phyloP scores from a whole-genome alignment of 345 rosid species.

The Citrus cavaleriei region DNA sequence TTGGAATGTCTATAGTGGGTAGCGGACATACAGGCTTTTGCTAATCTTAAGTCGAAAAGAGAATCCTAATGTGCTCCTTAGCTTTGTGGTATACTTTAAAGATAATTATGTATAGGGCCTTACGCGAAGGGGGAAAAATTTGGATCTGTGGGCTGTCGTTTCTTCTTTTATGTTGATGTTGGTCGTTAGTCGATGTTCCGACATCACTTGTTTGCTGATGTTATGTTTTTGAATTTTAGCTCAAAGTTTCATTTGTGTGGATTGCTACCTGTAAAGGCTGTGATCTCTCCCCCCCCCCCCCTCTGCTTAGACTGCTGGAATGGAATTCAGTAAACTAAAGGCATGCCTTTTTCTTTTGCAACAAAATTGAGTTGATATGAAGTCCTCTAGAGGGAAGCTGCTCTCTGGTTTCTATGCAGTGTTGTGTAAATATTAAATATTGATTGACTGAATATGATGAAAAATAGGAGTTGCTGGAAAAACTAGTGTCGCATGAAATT shows the following conservation, averaged over 20 bases:
- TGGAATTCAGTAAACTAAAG: too few relatives aligned
- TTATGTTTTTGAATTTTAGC: conserved; percentile 7
- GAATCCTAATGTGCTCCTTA: conserved; percentile 8
- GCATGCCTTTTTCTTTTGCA: too few relatives aligned
- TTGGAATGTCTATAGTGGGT: conserved; percentile 16
- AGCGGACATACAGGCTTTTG: conserved; percentile 16
- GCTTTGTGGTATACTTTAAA: conserved; percentile 14
- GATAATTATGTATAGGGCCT: conserved; percentile 29
- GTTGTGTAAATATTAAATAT: too few relatives aligned
- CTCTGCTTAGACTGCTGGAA: too few relatives aligned
- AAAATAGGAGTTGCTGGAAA: too few relatives aligned
- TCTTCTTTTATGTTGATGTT: conserved; percentile 11
- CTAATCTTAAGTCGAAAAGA: neutral
- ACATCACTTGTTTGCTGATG: conserved; percentile 12
- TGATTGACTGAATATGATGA: too few relatives aligned
- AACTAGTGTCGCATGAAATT: too few relatives aligned
- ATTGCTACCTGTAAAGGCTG: too few relatives aligned
- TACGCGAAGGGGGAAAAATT: conserved; percentile 4
- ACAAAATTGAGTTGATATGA: too few relatives aligned
- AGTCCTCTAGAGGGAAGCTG: too few relatives aligned
- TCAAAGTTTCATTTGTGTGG: neutral
- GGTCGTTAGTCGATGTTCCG: conserved; percentile 11
- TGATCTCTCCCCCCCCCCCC: too few relatives aligned
- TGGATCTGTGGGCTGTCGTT: conserved; percentile 18
- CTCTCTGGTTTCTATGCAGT: too few relatives aligned